Base-by-base conservation (phyloP, 148 eudicot species). In the Rhododendron williamsianum region DNA sequence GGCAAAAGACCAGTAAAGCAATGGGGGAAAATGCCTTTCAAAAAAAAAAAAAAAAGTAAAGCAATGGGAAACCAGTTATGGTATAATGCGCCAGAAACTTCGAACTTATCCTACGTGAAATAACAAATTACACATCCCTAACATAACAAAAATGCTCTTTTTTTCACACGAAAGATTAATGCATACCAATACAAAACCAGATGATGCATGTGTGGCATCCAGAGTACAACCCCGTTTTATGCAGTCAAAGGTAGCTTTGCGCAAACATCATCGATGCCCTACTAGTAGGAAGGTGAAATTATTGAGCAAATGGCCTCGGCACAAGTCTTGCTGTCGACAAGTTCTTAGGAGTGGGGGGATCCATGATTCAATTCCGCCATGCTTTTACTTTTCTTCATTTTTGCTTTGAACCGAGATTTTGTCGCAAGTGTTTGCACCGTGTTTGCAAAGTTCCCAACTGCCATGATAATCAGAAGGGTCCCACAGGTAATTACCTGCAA, bases 401-500 rank as follows among this genome's bases (percentile, higher is more conserved):
- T 92, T 21, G 90, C 92, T 84, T 90, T 92, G 33, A 92, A 86
- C 86, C 88, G 89, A 82, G 90, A 90, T 85, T 92, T 92, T 33
- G 88, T 86, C 69, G 86, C 80, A 1, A 92, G 92, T 19, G 94
- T 88, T 86, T 90, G 88, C 78, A 92, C 91, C 1, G 92, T 92
- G 88, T 92, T 92, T 4, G 82, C 86, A 46, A 92, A 92, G 82
- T 92, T 92, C 78, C 94, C 94, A 84, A 87, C 90, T 51, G 94
- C 92, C 94, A 92, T 92, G 80, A 89, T 80, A 46, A 92, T 90
- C 84, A 90, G 84, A 80, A 92, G 90, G 84, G 90, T 45, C 81
- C 94, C 93, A 90, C 93, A 92, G 6, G 92, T 86, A 65, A 92
- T 60, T 8, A 92, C 91, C 93, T 92, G 92, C 69, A 80, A 79